Evolutionary conservation across 495 filamentous ascomycete species (phyloP).

Genomic region (Aspergillus homomorphus): DNA sequence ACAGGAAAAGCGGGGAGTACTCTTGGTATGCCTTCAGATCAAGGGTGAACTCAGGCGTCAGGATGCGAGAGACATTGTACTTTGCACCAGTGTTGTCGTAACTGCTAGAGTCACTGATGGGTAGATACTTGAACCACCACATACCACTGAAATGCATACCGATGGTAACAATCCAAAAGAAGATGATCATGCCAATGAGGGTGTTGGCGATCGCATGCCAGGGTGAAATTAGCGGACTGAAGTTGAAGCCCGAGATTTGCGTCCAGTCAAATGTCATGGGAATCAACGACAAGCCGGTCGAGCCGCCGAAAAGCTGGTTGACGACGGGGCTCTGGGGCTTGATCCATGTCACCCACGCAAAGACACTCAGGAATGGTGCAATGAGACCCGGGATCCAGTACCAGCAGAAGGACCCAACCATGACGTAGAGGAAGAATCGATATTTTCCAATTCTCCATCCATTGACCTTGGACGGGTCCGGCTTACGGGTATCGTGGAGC

Average conservation of each 20-base stretch:
- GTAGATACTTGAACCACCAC: constrained; percentile 52
- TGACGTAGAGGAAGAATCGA: constrained; percentile 60
- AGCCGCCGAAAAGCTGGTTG: constrained; percentile 61
- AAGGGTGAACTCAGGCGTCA: constrained; percentile 53
- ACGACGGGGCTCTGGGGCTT: constrained; percentile 47
- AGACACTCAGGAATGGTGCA: constrained; percentile 46
- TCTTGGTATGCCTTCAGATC: constrained; percentile 49
- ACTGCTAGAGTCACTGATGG: constrained; percentile 52
- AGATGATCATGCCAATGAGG: constrained; percentile 52
- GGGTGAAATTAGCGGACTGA: constrained; percentile 65
- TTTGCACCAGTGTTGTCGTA: constrained; percentile 55
- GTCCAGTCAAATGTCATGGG: constrained; percentile 71
- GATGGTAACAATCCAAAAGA: constrained; percentile 50
- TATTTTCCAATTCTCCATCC: constrained; percentile 67
- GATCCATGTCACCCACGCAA: constrained; percentile 50
- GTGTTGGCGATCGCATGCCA: constrained; percentile 64
- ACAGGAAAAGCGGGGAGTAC: constrained; percentile 62
- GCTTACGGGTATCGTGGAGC: constrained; percentile 61
- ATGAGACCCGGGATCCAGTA: constrained; percentile 58
- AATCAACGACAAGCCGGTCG: constrained; percentile 56
- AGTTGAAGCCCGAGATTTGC: constrained; percentile 61
- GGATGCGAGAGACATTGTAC: constrained; percentile 54
- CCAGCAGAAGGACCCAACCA: constrained; percentile 56
- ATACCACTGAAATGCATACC: constrained; percentile 51
- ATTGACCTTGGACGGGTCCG: constrained; percentile 54